Conservation (phyloP, 1,139 yeast genomes). For the Zygotorulaspora mrakii region DNA sequence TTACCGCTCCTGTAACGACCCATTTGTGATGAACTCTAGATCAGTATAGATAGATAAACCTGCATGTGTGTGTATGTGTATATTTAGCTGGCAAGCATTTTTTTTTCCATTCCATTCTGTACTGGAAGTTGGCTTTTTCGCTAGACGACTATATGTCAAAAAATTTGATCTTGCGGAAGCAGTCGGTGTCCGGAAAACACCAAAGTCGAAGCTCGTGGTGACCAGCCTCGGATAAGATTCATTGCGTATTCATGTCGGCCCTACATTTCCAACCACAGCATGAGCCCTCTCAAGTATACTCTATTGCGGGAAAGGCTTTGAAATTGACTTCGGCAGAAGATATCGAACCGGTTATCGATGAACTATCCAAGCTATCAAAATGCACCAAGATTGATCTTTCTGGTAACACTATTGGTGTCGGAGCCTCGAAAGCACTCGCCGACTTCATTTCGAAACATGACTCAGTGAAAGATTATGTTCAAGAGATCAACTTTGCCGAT, state of each 20-base stretch:
- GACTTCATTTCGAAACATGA: slow-evolving; percentile 46
- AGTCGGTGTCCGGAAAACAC: not conserved
- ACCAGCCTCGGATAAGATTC: not conserved
- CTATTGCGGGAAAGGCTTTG: slow-evolving; percentile 72
- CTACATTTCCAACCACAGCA: slow-evolving; percentile 37
- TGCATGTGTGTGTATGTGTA: no score
- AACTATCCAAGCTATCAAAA: slow-evolving; percentile 43
- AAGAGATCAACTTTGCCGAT: slow-evolving; percentile 80
- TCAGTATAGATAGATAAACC: no score
- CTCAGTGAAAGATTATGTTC: slow-evolving; percentile 47
- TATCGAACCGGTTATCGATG: slow-evolving; percentile 59
- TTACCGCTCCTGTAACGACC: not conserved
- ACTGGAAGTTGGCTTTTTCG: no score
- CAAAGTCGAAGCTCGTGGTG: not conserved
- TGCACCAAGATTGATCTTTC: slow-evolving; percentile 70
- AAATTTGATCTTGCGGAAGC: no score
- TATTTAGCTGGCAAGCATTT: slow-evolving; percentile 3
- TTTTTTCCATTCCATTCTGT: not conserved
- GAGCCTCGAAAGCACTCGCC: slow-evolving; percentile 73
- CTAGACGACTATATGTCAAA: no score
- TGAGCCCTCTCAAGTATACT: slow-evolving; percentile 39
- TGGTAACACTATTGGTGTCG: slow-evolving; percentile 93
- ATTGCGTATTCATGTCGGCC: slow-evolving; percentile 35
- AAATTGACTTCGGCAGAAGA: slow-evolving; percentile 74
- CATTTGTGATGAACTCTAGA: slow-evolving; percentile 5